Percentiles rank a stretch among this genome's conserved stretches.
These are phyloP conservation scores for Saccharomycodes ludwigii DNA, from an alignment of 805 yeast species.

Conservation along the genomic window DNA sequence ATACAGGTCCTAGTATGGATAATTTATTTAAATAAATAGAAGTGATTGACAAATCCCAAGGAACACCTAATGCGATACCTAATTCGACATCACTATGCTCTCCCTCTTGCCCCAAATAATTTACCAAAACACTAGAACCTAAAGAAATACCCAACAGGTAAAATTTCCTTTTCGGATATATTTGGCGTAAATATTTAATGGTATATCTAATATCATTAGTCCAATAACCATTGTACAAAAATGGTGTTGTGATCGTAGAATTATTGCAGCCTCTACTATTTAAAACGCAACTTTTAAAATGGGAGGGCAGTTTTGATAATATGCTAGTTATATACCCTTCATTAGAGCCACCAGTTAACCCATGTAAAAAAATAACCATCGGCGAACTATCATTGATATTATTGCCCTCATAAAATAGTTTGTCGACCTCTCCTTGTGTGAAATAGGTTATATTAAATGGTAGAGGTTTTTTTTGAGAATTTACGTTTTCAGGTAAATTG, in stretches of 20 bases:
- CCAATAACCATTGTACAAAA: slow-evolving; percentile 58
- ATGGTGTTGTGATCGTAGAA: slow-evolving; percentile 54
- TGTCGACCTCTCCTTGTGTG: slow-evolving; percentile 31
- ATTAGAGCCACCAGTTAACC: slow-evolving; percentile 78
- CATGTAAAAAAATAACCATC: slow-evolving; percentile 56
- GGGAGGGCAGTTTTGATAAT: slow-evolving; percentile 13
- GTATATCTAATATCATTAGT: slow-evolving; percentile 54
- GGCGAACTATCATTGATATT: slow-evolving; percentile 32
- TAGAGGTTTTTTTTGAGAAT: slow-evolving; percentile 26
- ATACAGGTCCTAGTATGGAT: slow-evolving; percentile 31
- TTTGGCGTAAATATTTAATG: slow-evolving; percentile 34
- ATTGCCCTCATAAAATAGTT: slow-evolving; percentile 10
- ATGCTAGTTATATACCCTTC: slow-evolving; percentile 58
- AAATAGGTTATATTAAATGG: slow-evolving; percentile 16
- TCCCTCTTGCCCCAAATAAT: slow-evolving; percentile 59
- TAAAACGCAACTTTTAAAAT: slow-evolving; percentile 56
- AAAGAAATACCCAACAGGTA: slow-evolving; percentile 70
- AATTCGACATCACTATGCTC: slow-evolving; percentile 33
- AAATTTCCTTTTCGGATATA: slow-evolving; percentile 52
- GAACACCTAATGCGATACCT: slow-evolving; percentile 50
- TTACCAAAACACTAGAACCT: slow-evolving; percentile 62
- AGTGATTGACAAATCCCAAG: slow-evolving; percentile 60
- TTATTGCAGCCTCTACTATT: slow-evolving; percentile 72
- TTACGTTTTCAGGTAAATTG: slow-evolving; percentile 18
- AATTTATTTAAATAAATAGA: slow-evolving; percentile 30